phyloP scores from a whole-genome alignment of 192 early-diverging fungal genomes.

The Irineochytrium annulatum region DNA sequence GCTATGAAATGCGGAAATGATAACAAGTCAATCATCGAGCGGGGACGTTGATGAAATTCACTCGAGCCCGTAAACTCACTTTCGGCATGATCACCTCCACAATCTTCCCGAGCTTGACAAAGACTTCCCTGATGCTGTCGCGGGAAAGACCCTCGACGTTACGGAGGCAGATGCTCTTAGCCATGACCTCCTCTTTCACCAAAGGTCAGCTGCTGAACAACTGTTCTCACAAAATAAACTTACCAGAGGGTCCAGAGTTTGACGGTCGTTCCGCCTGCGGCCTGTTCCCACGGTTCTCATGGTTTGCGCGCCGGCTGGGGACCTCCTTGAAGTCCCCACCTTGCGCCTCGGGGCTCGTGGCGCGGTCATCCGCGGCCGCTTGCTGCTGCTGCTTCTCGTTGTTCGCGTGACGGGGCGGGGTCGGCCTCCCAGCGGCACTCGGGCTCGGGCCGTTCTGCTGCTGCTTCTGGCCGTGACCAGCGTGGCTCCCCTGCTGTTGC shows the following conservation, averaged over 20 bases:
- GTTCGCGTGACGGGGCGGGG: background rate
- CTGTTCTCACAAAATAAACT: background rate
- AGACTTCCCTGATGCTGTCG: slow-evolving; percentile 50
- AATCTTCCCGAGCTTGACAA: slow-evolving; percentile 57
- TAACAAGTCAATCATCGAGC: background rate
- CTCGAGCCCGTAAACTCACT: slow-evolving; percentile 33
- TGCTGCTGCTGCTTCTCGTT: slow-evolving; percentile 11
- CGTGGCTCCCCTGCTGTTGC: slow-evolving; percentile 1
- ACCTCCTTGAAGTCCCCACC: slow-evolving; percentile 31
- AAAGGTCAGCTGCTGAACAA: background rate
- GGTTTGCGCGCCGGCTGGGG: slow-evolving; percentile 34
- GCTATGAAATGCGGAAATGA: background rate
- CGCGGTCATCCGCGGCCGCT: background rate
- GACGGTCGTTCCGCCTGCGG: background rate
- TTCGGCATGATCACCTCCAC: slow-evolving; percentile 52
- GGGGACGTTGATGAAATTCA: background rate
- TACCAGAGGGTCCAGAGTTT: background rate
- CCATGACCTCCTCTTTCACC: background rate
- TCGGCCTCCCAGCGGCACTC: too few relatives aligned
- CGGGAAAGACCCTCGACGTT: slow-evolving; percentile 40
- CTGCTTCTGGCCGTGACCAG: background rate
- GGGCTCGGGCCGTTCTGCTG: background rate
- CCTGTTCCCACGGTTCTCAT: slow-evolving; percentile 7
- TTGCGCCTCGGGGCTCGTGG: slow-evolving; percentile 5
- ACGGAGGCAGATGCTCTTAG: slow-evolving; percentile 20